Conservation (phyloP, 495 filamentous ascomycete species). For the Neurospora tetrasperma region DNA sequence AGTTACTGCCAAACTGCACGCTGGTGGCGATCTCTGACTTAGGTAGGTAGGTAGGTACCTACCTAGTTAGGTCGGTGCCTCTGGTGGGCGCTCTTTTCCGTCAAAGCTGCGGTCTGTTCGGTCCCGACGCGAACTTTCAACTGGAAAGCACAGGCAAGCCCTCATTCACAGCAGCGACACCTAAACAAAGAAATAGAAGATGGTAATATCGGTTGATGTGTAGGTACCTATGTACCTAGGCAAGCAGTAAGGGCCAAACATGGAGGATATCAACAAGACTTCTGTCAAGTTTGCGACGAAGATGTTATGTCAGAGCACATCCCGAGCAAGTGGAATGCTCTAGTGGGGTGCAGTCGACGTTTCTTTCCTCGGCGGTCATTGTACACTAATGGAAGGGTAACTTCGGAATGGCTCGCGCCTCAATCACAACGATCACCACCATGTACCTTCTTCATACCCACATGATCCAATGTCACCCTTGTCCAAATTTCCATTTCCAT, state of each 20-base stretch:
- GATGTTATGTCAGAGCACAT: background rate
- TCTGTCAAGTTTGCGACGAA: background rate
- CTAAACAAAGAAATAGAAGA: background rate
- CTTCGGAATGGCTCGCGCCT: background rate
- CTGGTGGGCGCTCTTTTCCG: background rate
- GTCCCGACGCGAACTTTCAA: background rate
- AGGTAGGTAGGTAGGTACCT: no score
- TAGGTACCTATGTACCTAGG: background rate
- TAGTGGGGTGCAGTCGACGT: background rate
- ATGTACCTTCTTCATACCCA: background rate
- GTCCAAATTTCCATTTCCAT: background rate
- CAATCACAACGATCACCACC: background rate
- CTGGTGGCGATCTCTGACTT: background rate
- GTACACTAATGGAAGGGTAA: background rate
- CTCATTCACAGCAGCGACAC: background rate
- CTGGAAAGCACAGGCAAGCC: background rate
- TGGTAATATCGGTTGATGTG: background rate
- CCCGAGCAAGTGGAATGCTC: background rate
- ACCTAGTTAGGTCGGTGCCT: background rate
- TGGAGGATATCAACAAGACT: background rate
- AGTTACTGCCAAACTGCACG: background rate
- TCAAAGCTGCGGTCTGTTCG: background rate
- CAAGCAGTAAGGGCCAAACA: background rate
- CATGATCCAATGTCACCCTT: background rate
- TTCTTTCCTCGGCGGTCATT: background rate